phyloP scores from a whole-genome alignment of 2,329 filamentous ascomycete genomes.

The Trichoderma gracile region DNA sequence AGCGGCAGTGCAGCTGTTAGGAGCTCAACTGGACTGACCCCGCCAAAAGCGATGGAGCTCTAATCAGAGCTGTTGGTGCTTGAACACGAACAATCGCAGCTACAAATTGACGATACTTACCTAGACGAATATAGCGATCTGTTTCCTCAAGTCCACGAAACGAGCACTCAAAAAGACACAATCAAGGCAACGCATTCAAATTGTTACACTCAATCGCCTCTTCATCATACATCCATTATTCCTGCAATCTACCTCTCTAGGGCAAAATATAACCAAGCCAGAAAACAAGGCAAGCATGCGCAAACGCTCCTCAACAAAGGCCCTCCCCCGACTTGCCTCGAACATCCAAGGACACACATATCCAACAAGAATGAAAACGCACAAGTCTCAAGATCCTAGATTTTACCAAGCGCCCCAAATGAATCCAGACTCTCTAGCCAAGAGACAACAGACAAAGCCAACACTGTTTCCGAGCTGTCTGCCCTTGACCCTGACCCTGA shows the following conservation, averaged over 20 bases:
- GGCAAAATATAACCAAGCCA: not conserved
- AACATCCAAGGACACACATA: not conserved
- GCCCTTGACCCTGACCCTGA: not conserved
- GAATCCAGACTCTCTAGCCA: conserved; percentile 8
- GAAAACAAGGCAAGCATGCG: not conserved
- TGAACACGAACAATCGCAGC: not conserved
- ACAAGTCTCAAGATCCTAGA: too few relatives aligned
- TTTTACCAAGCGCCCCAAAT: conserved; percentile 8
- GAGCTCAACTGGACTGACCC: not conserved
- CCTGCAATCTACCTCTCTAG: conserved; percentile 11
- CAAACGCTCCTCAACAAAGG: not conserved
- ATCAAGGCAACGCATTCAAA: not conserved
- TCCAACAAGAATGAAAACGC: conserved; percentile 6
- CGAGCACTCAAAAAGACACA: not conserved
- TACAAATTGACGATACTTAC: not conserved
- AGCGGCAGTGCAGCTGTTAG: not conserved
- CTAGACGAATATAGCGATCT: too few relatives aligned
- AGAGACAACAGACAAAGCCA: conserved; percentile 10
- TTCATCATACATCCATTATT: conserved; percentile 15
- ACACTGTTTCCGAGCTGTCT: not conserved
- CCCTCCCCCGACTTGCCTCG: not conserved
- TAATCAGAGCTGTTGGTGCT: not conserved
- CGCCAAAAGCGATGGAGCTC: not conserved
- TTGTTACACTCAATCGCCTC: not conserved
- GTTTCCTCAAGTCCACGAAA: not conserved